Base-by-base conservation (phyloP, 106 monocot genomes). In the Dendrobium chrysotoxum region DNA sequence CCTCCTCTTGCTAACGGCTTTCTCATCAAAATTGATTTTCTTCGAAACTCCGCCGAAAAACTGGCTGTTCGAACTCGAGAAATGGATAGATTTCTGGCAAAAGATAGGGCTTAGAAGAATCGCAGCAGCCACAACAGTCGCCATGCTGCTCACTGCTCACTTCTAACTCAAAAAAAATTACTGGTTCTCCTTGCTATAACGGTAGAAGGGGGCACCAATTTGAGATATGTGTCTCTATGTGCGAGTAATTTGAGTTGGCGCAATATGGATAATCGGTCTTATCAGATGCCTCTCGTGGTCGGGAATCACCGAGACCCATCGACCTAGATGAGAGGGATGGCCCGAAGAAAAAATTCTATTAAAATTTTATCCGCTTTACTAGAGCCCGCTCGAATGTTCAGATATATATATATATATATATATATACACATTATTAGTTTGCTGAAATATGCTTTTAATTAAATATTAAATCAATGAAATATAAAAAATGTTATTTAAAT, bases 101-200 rank as follows among this genome's bases (percentile, higher is more conserved):
- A 83, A 75, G 18, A 79, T 78, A 25, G 84, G 30, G 57, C 67
- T 88, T 40, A 84, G 84, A 45, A 86, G 78, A 4, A 81, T 38
- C 12, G 86, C 76, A 70, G 85, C 78, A 77, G 83, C 77, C 44
- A 71, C 66, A 26, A 85, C 71, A 39, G 87, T 83, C n/a, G 79
- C 86, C 89, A 89, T 89, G 50, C 73, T 40, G n/a, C 64, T 64
- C 64, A 8, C 64, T 26, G 25, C 25, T 64, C 64, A 8, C 23
- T 9, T 64, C 25, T 26, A 64, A 23, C 10, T 13, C 64, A 8
- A 23, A 64, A 64, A 10, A 64, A 23, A 23, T 10, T 25, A 18
- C 64, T 23, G 25, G 25, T 25, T 64, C 64, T 64, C 64, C 25
- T 64, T 25, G 64, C 25, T 10, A 64, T 64, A 7, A 64, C 64